A percentile compares a stretch with the other conserved stretches of the same genome.
Evolutionary conservation across 768 basidiomycete genomes (phyloP).

Genomic region (Russula abietina): DNA sequence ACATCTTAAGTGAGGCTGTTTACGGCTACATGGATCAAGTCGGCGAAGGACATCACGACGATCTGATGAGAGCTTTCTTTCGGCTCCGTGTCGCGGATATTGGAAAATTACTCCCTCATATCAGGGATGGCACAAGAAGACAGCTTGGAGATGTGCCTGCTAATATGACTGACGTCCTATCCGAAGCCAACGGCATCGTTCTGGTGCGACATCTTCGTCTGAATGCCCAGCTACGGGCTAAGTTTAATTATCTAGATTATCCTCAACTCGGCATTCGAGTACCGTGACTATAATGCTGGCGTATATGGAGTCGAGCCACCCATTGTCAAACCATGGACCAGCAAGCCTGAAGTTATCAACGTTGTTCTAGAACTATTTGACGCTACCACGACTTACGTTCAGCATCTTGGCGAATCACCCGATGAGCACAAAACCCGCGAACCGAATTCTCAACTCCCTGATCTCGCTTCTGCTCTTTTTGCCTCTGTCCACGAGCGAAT

Average conservation of each 20-base stretch:
- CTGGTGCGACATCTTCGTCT: conserved; percentile 43
- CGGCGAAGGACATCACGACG: conserved; percentile 56
- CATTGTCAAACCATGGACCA: conserved; percentile 80
- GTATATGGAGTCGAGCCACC: conserved; percentile 75
- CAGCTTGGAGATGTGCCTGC: conserved; percentile 41
- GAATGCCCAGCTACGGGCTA: neutral
- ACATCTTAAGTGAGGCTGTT: conserved; percentile 66
- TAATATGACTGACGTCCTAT: conserved; percentile 42
- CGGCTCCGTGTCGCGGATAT: conserved; percentile 59
- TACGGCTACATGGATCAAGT: conserved; percentile 58
- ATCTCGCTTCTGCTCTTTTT: conserved; percentile 58
- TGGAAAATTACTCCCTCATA: conserved; percentile 58
- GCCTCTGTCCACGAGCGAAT: conserved; percentile 62
- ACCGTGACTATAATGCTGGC: conserved; percentile 61
- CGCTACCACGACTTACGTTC: conserved; percentile 46
- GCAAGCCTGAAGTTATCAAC: conserved; percentile 60
- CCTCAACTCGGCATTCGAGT: conserved; percentile 64
- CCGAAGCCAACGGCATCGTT: conserved; percentile 64
- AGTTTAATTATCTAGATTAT: conserved; percentile 46
- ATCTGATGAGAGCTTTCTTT: conserved; percentile 82
- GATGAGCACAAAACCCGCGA: conserved; percentile 32
- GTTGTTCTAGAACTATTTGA: conserved; percentile 68
- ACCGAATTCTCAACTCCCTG: conserved; percentile 52
- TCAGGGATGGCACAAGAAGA: conserved; percentile 44
- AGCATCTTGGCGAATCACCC: conserved; percentile 33